A percentile compares a stretch with the other conserved stretches of the same genome.
Evolutionary conservation across 108 stramenopile genomes (phyloP).

Genomic region (Cyclotella sp.): DNA sequence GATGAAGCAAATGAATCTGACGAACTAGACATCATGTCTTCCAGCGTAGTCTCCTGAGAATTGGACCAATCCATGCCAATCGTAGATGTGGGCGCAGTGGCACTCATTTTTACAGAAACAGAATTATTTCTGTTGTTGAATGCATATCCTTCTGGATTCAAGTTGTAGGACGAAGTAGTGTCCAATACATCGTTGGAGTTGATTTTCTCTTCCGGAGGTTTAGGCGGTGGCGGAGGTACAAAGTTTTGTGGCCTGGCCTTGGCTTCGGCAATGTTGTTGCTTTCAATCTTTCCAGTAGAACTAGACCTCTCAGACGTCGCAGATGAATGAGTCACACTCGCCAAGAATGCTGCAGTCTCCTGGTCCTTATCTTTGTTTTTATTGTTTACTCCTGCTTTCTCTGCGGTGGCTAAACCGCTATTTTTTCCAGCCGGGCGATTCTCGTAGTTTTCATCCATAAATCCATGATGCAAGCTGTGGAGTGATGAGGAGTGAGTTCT

Average conservation of each 20-base stretch:
- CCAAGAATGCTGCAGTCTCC: constrained; percentile 38
- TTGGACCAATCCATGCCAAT: no score
- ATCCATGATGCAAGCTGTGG: constrained; percentile 36
- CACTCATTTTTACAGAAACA: no score
- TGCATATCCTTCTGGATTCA: no score
- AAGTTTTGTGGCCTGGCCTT: neutral
- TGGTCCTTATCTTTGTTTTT: constrained; percentile 7
- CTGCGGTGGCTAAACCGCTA: constrained; percentile 20
- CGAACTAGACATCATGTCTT: no score
- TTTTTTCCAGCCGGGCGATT: constrained; percentile 38
- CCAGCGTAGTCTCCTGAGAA: no score
- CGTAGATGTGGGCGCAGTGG: no score
- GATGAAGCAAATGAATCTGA: no score
- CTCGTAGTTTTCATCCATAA: constrained; percentile 45
- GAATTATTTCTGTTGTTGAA: no score
- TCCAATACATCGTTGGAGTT: neutral
- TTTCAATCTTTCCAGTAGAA: neutral
- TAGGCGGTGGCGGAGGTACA: constrained; percentile 4
- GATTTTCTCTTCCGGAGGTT: neutral
- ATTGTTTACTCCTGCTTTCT: constrained; percentile 15
- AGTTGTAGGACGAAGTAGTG: neutral
- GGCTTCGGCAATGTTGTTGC: neutral
- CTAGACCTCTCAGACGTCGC: neutral
- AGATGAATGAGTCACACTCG: constrained; percentile 20
- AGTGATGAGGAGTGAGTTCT: neutral